These are phyloP conservation scores for Extremus antarcticus DNA, from an alignment of 495 filamentous ascomycete genomes.

Conservation along the genomic window DNA sequence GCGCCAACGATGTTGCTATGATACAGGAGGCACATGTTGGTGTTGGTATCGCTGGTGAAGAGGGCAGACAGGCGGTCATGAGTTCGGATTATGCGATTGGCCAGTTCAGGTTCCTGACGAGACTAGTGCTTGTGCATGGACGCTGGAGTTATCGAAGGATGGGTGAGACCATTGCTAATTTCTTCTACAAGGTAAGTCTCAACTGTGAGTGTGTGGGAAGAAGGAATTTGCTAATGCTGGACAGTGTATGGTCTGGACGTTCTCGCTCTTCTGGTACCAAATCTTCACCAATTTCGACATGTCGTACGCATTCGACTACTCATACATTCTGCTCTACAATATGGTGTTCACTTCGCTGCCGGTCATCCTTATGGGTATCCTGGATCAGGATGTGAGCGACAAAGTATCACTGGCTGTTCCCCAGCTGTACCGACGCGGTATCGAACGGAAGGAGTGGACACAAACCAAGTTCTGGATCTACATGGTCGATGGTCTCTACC, in stretches of 20 bases:
- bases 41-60: constrained; percentile 94
- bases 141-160: constrained; percentile 92
- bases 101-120: constrained; percentile 88
- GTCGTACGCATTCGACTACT: constrained; percentile 94
- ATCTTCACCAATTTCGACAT: constrained; percentile 92
- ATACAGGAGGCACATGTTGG: constrained; percentile 98
- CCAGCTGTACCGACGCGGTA: constrained; percentile 89
- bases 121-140: constrained; percentile 88
- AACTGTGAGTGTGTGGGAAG: background rate
- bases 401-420: constrained; percentile 88
- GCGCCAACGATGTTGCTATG: constrained; percentile 99
- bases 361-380: constrained; percentile 89
- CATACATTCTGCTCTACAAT: constrained; percentile 92
- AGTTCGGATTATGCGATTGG: constrained; percentile 97
- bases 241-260: constrained; percentile 94
- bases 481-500: constrained; percentile 90
- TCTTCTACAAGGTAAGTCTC: constrained; percentile 83
- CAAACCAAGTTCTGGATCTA: constrained; percentile 94
- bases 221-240: constrained; percentile 12
- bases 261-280: constrained; percentile 96
- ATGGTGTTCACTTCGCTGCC: constrained; percentile 94
- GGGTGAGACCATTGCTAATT: constrained; percentile 91
- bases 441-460: constrained; percentile 96
- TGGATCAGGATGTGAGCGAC: constrained; percentile 95
- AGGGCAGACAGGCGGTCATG: constrained; percentile 97